Evolutionary conservation across 2,329 filamentous ascomycete genomes (phyloP).

Genomic region (Epichloe coenophiala): DNA sequence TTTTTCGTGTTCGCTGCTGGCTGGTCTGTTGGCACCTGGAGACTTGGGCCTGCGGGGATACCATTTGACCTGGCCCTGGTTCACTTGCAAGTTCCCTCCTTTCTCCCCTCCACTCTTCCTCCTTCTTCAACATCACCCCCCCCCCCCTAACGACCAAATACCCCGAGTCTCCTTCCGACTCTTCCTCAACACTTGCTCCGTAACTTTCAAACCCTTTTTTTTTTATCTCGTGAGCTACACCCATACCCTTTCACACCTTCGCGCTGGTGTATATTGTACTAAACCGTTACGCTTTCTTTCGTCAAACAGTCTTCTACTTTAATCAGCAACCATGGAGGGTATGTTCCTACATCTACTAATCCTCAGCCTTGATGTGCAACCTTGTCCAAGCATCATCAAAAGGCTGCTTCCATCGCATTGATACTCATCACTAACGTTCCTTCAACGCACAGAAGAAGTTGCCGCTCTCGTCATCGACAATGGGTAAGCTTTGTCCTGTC

Average conservation of each 20-base stretch:
- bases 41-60: not conserved
- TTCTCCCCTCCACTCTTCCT: slow-evolving; percentile 21
- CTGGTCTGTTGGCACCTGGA: not conserved
- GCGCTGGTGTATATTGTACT: slow-evolving; percentile 1
- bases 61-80: not conserved
- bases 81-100: slow-evolving; percentile 12
- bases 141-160: slow-evolving; percentile 9
- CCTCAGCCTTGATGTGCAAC: slow-evolving; percentile 1
- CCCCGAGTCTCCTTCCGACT: slow-evolving; percentile 10
- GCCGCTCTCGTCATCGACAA: slow-evolving; percentile 99
- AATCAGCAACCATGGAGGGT: slow-evolving; percentile 45
- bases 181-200: slow-evolving; percentile 8
- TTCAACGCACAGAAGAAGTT: slow-evolving; percentile 76
- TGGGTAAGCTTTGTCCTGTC: slow-evolving; percentile 64
- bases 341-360: slow-evolving; percentile 17
- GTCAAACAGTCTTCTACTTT: slow-evolving; percentile 18
- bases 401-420: not conserved
- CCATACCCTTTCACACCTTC: not conserved
- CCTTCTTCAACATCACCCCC: slow-evolving; percentile 17
- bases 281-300: slow-evolving; percentile 8
- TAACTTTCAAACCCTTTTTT: not conserved
- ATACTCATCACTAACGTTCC: slow-evolving; percentile 26
- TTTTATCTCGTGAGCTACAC: slow-evolving; percentile 12
- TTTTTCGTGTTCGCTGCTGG: not conserved
- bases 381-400: not conserved